Conservation (phyloP, 2,329 filamentous ascomycete species). For the Cordyceps fumosorosea region DNA sequence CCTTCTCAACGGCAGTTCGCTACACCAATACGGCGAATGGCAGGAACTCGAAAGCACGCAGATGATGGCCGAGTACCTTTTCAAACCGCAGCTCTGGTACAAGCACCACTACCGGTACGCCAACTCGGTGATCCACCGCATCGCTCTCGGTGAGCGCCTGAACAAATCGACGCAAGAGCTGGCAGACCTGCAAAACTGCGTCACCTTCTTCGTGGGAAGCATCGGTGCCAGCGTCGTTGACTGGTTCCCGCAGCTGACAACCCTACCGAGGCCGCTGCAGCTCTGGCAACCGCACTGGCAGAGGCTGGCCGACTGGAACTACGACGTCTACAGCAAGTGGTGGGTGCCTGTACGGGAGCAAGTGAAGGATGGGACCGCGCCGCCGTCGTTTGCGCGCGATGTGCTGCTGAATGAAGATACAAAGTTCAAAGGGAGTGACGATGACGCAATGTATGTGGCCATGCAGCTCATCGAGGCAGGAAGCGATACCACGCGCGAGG, state of each 20-base stretch:
- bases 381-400: slow-evolving; percentile 29
- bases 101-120: slow-evolving; percentile 35
- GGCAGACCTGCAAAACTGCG: slow-evolving; percentile 30
- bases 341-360: slow-evolving; percentile 25
- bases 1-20: slow-evolving; percentile 28
- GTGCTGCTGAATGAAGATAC: slow-evolving; percentile 22
- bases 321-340: slow-evolving; percentile 28
- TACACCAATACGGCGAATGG: slow-evolving; percentile 26
- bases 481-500: slow-evolving; percentile 36
- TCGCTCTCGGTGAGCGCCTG: slow-evolving; percentile 28
- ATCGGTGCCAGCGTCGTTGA: slow-evolving; percentile 30
- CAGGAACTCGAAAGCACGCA: slow-evolving; percentile 31
- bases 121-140: slow-evolving; percentile 30
- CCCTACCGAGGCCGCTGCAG: slow-evolving; percentile 27
- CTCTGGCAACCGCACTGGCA: slow-evolving; percentile 28
- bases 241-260: slow-evolving; percentile 29
- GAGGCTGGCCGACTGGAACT: slow-evolving; percentile 26
- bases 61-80: slow-evolving; percentile 24
- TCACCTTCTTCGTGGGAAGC: slow-evolving; percentile 28
- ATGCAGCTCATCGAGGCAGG: slow-evolving; percentile 35
- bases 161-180: slow-evolving; percentile 26
- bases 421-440: slow-evolving; percentile 24
- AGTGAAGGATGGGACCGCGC: slow-evolving; percentile 22
- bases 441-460: slow-evolving; percentile 34
- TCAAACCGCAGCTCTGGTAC: slow-evolving; percentile 29